These are phyloP conservation scores for Termitomyces bulborhizus DNA, from an alignment of 768 basidiomycete genomes.

Conservation along the genomic window DNA sequence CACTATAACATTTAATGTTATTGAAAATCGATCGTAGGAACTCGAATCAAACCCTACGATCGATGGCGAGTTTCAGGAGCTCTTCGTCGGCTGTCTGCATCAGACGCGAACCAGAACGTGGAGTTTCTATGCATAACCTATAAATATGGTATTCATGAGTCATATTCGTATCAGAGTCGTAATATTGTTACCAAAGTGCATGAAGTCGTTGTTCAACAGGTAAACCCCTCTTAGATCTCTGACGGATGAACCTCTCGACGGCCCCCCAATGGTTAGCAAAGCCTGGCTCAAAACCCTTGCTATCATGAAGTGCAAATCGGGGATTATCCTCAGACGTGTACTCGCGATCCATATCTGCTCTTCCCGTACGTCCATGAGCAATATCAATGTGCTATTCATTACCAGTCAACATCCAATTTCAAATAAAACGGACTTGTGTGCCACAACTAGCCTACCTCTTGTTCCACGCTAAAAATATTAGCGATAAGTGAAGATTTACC, in stretches of 20 bases:
- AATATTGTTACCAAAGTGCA: neutral
- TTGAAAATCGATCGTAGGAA: neutral
- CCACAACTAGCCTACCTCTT: neutral
- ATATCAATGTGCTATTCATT: slow-evolving; percentile 1
- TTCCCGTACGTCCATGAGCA: neutral
- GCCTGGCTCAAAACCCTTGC: slow-evolving; percentile 1
- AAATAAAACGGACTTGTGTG: neutral
- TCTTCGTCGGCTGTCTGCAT: neutral
- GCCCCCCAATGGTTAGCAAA: neutral
- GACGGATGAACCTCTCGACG: neutral
- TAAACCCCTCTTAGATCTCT: neutral
- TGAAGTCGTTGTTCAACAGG: neutral
- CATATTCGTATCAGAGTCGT: neutral
- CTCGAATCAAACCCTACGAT: neutral
- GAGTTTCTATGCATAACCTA: slow-evolving; percentile 1
- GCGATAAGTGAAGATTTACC: slow-evolving; percentile 1
- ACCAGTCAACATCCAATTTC: neutral
- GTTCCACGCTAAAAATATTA: neutral
- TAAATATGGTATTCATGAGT: neutral
- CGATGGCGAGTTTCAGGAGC: neutral
- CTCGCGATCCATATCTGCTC: neutral
- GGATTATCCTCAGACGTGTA: neutral
- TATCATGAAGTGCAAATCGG: neutral
- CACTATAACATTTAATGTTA: neutral
- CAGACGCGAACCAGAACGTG: neutral